These are phyloP conservation scores for Saprolegnia parasitica DNA, from an alignment of 352 stramenopile genomes.

Conservation along the genomic window DNA sequence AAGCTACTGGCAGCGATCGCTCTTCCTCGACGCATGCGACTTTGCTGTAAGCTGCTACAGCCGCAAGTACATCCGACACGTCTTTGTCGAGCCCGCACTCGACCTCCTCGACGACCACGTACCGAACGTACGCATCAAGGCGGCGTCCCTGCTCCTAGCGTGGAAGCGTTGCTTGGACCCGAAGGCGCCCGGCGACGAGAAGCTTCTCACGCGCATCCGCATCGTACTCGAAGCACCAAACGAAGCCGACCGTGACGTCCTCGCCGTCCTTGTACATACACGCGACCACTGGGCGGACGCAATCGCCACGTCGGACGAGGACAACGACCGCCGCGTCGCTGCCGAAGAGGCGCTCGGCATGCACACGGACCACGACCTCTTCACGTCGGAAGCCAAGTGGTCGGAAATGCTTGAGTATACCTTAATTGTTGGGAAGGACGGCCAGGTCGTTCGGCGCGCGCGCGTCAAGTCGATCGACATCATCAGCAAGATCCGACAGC, in stretches of 20 bases:
- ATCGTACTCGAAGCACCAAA: conserved; percentile 57
- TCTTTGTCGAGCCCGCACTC: conserved; percentile 71
- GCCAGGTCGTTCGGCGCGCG: conserved; percentile 72
- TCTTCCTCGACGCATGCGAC: conserved; percentile 67
- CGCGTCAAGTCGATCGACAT: conserved; percentile 80
- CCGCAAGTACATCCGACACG: conserved; percentile 63
- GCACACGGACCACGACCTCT: conserved; percentile 71
- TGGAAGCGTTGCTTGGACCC: conserved; percentile 48
- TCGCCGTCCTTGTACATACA: conserved; percentile 43
- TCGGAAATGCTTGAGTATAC: conserved; percentile 85
- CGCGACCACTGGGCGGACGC: conserved; percentile 30
- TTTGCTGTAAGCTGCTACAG: conserved; percentile 63
- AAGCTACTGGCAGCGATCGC: conserved; percentile 69
- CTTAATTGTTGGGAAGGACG: conserved; percentile 74
- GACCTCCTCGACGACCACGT: conserved; percentile 69
- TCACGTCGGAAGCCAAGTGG: conserved; percentile 73
- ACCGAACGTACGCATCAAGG: conserved; percentile 73
- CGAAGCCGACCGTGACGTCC: conserved; percentile 67
- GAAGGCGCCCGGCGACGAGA: conserved; percentile 56
- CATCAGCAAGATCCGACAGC: conserved; percentile 53
- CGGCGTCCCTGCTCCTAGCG: conserved; percentile 49
- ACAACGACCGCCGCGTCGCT: conserved; percentile 54
- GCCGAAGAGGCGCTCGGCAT: conserved; percentile 60
- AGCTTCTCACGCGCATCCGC: conserved; percentile 63
- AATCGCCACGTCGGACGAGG: conserved; percentile 31